These are phyloP conservation scores for Solanum etuberosum DNA, from an alignment of 257 asterid genomes.

Conservation along the genomic window DNA sequence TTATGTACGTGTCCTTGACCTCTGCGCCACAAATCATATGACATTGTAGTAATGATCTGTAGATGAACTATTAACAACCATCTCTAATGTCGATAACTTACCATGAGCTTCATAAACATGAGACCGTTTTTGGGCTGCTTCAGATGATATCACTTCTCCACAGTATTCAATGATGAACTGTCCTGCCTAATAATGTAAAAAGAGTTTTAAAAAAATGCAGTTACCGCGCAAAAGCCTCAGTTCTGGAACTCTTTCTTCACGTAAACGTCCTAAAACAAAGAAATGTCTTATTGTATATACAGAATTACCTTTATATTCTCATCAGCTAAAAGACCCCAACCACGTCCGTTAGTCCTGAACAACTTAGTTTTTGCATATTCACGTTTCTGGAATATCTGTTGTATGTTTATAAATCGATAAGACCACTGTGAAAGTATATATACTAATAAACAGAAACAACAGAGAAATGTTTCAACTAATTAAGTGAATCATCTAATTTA, in stretches of 20 bases:
- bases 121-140: slow-evolving; percentile 58
- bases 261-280: not conserved
- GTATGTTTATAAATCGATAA: not conserved
- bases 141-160: slow-evolving; percentile 82
- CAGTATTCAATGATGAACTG: slow-evolving; percentile 79
- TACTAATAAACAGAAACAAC: not conserved
- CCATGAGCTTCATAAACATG: slow-evolving; percentile 73
- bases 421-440: not conserved
- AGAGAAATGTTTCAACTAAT: not conserved
- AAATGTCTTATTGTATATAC: not conserved
- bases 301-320: slow-evolving; percentile 54
- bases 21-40: slow-evolving; percentile 34
- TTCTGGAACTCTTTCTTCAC: not conserved
- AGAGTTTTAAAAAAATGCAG: not conserved
- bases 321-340: slow-evolving; percentile 89
- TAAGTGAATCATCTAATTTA: not conserved
- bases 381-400: slow-evolving; percentile 71
- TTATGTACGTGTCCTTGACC: slow-evolving; percentile 72
- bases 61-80: slow-evolving; percentile 5
- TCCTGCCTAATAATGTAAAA: slow-evolving; percentile 56
- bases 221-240: not conserved
- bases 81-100: slow-evolving; percentile 13
- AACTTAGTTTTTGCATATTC: slow-evolving; percentile 65
- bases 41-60: not conserved
- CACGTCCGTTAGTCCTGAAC: slow-evolving; percentile 82